Percentiles rank a stretch among this genome's conserved stretches.
These are phyloP conservation scores for Crithidia acanthocephali DNA, from an alignment of 208 protist species.

Conservation along the genomic window DNA sequence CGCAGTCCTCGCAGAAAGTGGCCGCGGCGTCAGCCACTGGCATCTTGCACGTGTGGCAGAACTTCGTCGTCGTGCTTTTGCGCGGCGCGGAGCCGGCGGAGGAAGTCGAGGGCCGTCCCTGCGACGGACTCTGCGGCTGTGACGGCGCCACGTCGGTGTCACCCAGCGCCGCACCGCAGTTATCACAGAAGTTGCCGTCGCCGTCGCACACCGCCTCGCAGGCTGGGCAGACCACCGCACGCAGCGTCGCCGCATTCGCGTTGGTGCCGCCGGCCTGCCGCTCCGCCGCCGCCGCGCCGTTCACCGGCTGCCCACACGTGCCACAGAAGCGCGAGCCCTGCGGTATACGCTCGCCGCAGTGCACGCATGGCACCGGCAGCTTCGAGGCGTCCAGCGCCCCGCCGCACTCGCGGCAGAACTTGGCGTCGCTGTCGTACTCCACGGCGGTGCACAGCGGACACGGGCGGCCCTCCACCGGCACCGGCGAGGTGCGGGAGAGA, in stretches of 20 bases:
- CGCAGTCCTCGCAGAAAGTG: conserved; percentile 87
- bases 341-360: conserved; percentile 74
- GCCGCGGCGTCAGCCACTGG: conserved; percentile 44
- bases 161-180: conserved; percentile 79
- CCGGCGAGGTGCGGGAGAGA: conserved; percentile 43
- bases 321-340: conserved; percentile 82
- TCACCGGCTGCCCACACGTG: conserved; percentile 78
- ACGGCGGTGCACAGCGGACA: conserved; percentile 71
- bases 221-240: conserved; percentile 58
- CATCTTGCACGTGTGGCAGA: conserved; percentile 68
- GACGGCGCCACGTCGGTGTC: conserved; percentile 31
- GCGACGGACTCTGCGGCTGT: neutral
- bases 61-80: conserved; percentile 3
- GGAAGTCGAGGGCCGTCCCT: neutral
- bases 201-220: conserved; percentile 77
- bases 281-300: conserved; percentile 48
- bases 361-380: conserved; percentile 47
- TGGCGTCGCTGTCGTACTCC: conserved; percentile 78
- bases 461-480: conserved; percentile 37
- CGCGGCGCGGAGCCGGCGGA: neutral
- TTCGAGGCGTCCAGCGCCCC: conserved; percentile 31
- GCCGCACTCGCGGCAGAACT: conserved; percentile 88
- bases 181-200: conserved; percentile 89
- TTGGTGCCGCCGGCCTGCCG: conserved; percentile 50
- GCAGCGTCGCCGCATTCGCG: conserved; percentile 50